Evolutionary conservation across 768 basidiomycete species (phyloP), one percentile per base, ranked within the genome.

Genomic region (Boletus speciosus): DNA sequence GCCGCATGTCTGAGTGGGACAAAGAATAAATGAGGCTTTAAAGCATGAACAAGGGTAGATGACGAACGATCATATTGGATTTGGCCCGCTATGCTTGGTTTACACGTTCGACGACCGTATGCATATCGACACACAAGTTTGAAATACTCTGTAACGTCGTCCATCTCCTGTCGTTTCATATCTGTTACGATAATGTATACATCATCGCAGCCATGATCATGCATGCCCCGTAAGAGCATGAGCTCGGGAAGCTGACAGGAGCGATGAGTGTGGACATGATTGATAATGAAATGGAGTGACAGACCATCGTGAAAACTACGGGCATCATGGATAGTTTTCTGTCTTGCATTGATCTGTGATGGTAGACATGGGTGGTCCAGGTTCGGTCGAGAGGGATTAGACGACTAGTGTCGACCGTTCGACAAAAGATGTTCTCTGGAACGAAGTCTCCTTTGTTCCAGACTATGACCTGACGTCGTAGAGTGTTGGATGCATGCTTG

Each of bases 311-410:
- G 63, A 87, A 88, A 0, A 90, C 84, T 3, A 90, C 87, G 6
- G 84, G 87, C 79, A 87, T 84, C 86, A 88, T 88, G 25, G 82
- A 82, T 38, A 86, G 68, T 56, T 83, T 85, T 50, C 84, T 77
- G 61, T 88, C 86, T 56, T 82, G 79, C 81, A 88, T 86, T 4
- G 86, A 84, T 56, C 81, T 78, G 56, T 90, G 88, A 66, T 89
- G 86, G 64, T 84, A 89, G 38, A 90, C 84, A 69, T 89, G 85
- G 8, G 87, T 90, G 31, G 84, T 86, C 88, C 88, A 90, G 16
- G 86, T 87, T 55, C 88, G 79, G 76, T 88, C 86, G 61, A 90
- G 81, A 40, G 88, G 88, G 54, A 90, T 88, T 64, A 90, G 71
- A 37, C 88, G 82, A 41, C 84, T 82, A 0, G 88, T 89, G 67